phyloP scores from a whole-genome alignment of 2,329 filamentous ascomycete genomes.

The Fusarium incarnatum region DNA sequence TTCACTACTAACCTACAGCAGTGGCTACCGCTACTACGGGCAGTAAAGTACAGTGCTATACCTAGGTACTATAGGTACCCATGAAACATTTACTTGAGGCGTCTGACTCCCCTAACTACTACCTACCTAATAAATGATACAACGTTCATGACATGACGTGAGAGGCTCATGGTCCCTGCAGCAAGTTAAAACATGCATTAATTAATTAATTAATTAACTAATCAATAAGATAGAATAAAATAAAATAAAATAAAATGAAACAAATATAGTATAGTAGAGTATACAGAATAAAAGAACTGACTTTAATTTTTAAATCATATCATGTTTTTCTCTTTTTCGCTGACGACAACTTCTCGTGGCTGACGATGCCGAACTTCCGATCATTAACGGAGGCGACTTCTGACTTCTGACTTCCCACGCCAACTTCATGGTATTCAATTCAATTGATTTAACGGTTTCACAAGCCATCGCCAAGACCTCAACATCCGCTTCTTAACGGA shows the following conservation, averaged over 20 bases:
- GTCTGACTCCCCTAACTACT: background rate
- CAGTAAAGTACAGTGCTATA: too few species aligned
- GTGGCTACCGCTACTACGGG: background rate
- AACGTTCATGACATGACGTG: constrained; percentile 8
- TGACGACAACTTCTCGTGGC: constrained; percentile 31
- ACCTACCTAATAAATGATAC: background rate
- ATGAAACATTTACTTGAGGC: constrained; percentile 12
- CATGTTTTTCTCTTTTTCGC: background rate
- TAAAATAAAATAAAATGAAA: too few species aligned
- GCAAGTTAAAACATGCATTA: background rate
- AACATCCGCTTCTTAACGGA: background rate
- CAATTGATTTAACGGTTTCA: background rate
- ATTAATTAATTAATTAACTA: too few species aligned
- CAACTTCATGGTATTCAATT: background rate
- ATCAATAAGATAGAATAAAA: too few species aligned
- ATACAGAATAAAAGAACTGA: background rate
- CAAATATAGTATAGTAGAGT: too few species aligned
- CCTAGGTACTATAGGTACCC: too few species aligned
- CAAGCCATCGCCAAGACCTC: background rate
- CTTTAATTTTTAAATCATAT: background rate
- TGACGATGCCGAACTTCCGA: constrained; percentile 30
- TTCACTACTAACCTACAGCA: background rate
- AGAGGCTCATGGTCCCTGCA: constrained; percentile 10
- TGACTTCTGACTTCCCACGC: background rate
- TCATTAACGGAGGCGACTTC: background rate